These are phyloP conservation scores for Lepiota brunneoincarnata DNA, from an alignment of 768 basidiomycete species.

Conservation along the genomic window DNA sequence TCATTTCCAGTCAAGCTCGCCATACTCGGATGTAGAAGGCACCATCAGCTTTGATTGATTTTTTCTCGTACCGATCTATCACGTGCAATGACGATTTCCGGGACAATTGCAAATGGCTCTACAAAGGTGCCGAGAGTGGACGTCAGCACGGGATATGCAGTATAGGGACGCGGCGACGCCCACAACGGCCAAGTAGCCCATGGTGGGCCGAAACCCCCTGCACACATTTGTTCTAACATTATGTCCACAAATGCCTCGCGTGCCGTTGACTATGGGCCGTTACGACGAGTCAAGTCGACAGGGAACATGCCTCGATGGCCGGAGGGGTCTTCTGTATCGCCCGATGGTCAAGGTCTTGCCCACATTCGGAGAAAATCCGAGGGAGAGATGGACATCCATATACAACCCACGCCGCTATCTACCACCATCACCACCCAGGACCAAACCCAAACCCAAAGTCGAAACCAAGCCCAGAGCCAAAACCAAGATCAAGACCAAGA, in stretches of 20 bases:
- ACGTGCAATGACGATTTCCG: no score
- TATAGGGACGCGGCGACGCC: no score
- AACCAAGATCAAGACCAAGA: no score
- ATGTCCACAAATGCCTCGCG: constrained; percentile 20
- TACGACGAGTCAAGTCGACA: constrained; percentile 37
- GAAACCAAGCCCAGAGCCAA: constrained; percentile 7
- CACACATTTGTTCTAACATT: neutral
- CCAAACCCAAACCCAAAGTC: neutral
- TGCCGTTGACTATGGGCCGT: constrained; percentile 19
- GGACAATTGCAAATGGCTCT: no score
- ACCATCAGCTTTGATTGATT: no score
- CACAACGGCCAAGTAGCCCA: no score
- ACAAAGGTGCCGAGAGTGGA: no score
- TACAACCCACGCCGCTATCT: neutral
- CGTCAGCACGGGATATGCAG: no score
- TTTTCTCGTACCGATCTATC: no score
- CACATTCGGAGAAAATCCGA: neutral
- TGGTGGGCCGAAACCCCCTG: neutral
- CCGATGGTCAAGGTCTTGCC: neutral
- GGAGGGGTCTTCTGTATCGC: constrained; percentile 8
- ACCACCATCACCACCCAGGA: neutral
- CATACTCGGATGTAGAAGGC: no score
- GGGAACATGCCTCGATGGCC: constrained; percentile 35
- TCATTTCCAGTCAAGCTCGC: no score
- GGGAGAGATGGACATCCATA: neutral